Evolutionary conservation across 768 basidiomycete genomes (phyloP), one percentile per base, ranked within the genome.

Genomic region (Lactarius hengduanensis): DNA sequence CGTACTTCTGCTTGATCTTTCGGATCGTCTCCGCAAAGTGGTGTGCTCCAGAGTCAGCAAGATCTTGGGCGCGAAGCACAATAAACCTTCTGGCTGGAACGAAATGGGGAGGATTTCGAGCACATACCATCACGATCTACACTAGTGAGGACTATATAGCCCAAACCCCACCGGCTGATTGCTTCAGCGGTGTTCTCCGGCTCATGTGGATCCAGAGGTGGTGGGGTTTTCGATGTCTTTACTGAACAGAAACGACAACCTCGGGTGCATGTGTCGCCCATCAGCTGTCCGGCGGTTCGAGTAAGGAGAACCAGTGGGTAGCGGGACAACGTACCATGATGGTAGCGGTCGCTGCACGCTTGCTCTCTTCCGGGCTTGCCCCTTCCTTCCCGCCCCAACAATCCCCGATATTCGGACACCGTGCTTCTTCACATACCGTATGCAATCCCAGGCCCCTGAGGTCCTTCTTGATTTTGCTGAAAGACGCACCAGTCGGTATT

Each of bases 351-450:
- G 97, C 97, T 58, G 86, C 84, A 65, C 86, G 87, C 70, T 89
- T 87, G 36, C 86, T 89, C 63, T 91, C 90, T 65, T 83, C 84
- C 61, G 88, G 86, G 8, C 84, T 86, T 50, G 76, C 80, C 57
- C 81, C 84, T 38, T 84, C 80, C 72, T 87, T 88, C 10, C 95
- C 95, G 50, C 97, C 94, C 97, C 97, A 99, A 73, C 97, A 99
- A 73, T 98, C 96, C n/a, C 96, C 97, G 63, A 99, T 98, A 73
- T 99, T 99, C 0, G 97, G 97, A 80, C 97, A 99, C 69, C 96
- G 84, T 41, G 97, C 97, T 76, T 99, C 97, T 77, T 99, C 97
- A 73, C 97, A 99, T 2, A 99, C 97, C 0, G 97, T 99, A 73
- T 97, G 94, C 57, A 99, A 80, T 9, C 86, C 86, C 2, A 99